Evolutionary conservation across 2,329 filamentous ascomycete genomes (phyloP), one percentile per base, ranked within the genome.

Genomic region (Alternaria sp.): DNA sequence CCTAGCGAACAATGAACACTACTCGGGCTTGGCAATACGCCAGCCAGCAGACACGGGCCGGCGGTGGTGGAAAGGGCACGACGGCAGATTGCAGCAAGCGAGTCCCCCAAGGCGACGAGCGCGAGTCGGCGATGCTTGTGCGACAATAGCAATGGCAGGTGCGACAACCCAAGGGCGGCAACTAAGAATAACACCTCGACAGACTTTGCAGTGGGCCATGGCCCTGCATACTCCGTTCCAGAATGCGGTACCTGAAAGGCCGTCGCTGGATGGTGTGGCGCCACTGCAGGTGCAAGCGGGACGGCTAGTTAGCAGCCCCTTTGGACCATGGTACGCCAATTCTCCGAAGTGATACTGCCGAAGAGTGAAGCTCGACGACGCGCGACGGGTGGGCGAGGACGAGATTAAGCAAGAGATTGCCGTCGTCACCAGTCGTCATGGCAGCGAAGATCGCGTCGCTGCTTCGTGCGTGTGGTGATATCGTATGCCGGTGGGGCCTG

Each of bases 21-120:
- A 44, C 50, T 26, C 45, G 49, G 44, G 47, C 65, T 67, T 67
- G 62, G 65, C 62, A 65, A 67, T 67, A 67, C 51, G 55, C 51
- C 60, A 26, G 46, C 30, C 20, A 57, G 23, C 58, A 20, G 60
- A 63, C 62, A 61, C 65, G 59, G 60, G 59, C 53, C 55, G 58
- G 46, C 21, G 57, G 20, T 53, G 58, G 55, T 56, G 15, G 20
- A 18, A 50, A 56, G 37, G 55, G 43, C 28, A 41, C 47, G 49
- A 14, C 11, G 53, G 60, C 47, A 58, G 54, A 62, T 54, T 55
- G 45, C 58, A 60, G 53, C 28, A 37, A 14, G 33, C 44, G 28
- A 45, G 43, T 28, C 14, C 18, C 12, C 30, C 12, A 15, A 30
- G 25, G 25, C 46, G 46, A 28, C 10, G 15, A 53, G 49, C 14